A percentile compares a stretch with the other conserved stretches of the same genome.
phyloP scores from a whole-genome alignment of 495 filamentous ascomycete species.

The Neurospora pannonica region DNA sequence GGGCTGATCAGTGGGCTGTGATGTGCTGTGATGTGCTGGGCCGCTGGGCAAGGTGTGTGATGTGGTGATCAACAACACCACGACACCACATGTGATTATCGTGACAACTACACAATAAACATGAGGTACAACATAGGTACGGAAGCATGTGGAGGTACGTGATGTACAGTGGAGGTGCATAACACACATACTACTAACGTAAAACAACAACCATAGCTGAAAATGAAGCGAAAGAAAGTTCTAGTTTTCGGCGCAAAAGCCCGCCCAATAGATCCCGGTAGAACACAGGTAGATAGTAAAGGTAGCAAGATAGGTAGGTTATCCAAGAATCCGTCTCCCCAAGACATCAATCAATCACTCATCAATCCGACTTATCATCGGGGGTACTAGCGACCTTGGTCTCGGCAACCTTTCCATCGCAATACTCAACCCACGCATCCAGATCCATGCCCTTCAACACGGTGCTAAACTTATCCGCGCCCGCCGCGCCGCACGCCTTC shows the following conservation, averaged over 20 bases:
- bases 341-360: neutral
- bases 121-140: neutral
- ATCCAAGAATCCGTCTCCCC: neutral
- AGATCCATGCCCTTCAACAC: slow-evolving; percentile 56
- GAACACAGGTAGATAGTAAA: neutral
- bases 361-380: neutral
- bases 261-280: neutral
- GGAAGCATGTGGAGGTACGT: neutral
- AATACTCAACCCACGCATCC: slow-evolving; percentile 48
- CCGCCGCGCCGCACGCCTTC: slow-evolving; percentile 3
- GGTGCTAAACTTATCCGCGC: slow-evolving; percentile 43
- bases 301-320: neutral
- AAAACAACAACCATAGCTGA: neutral
- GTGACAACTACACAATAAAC: neutral
- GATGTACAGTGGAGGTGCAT: neutral
- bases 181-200: neutral
- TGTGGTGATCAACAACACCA: neutral
- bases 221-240: neutral
- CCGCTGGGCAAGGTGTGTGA: neutral
- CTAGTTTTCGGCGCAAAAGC: neutral
- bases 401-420: slow-evolving; percentile 12
- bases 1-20: neutral
- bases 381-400: slow-evolving; percentile 5
- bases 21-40: neutral
- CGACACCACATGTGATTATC: neutral